Base-by-base conservation (phyloP, 2,329 filamentous ascomycete species). In the Claviceps africana region DNA sequence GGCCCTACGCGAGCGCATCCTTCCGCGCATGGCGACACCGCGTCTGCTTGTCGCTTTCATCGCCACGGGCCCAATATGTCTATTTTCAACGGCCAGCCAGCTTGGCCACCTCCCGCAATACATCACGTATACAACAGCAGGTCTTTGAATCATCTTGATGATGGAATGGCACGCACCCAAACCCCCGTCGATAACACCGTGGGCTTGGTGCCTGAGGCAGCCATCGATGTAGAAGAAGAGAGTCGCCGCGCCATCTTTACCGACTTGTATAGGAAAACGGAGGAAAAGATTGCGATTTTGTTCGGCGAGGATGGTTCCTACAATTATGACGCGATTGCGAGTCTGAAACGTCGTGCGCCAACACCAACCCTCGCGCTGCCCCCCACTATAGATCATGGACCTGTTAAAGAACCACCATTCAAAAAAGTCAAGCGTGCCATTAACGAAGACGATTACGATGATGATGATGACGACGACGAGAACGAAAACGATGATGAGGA, bases 391-490 rank as follows among this genome's bases (percentile, higher is more conserved):
- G 77, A 82, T 68, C 72, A 85, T 63, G 68, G 73, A 56, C 73
- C 76, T 46, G 72, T 78, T 59, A 72, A 72, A 58, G 77, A 84
- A 62, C 78, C 80, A 51, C 79, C 82, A 39, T 70, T 76, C 53
- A 95, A 93, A 70, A 85, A 86, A 69, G 76, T 81, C 47, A 85
- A 85, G 66, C 78, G 87, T 61, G 75, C 81, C 64, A 89, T 91
- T 75, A 82, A 89, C 60, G 87, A 91, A 65, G 85, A 89, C 61
- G 85, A 91, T 68, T 90, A 91, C 63, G 86, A 85, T 58, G 86
- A 91, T 63, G 86, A 85, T 58, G 86, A 91, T 61, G 89, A 95
- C 53, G 85, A 91, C 43, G 85, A 88, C 17, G 86, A 91, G 61
- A 89, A 95, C 52, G 86, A 91, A 40, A 80, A 83, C 19, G 40